Evolutionary conservation across 352 stramenopile genomes (phyloP), one percentile per base, ranked within the genome.

Genomic region (Globisporangium solare): DNA sequence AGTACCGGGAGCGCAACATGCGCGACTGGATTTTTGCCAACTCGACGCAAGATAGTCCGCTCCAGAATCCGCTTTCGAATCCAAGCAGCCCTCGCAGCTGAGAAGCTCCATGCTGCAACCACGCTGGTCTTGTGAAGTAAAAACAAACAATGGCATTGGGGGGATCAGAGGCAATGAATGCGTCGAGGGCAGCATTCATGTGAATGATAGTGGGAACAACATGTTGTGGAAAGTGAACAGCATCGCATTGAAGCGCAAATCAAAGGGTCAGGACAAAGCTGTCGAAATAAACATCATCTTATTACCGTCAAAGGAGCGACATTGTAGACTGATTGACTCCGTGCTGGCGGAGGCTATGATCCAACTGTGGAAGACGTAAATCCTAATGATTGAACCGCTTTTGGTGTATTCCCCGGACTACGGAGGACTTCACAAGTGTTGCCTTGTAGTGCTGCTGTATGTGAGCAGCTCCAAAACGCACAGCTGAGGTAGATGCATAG

Each of bases 381-480:
- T 0, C 82, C 82, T 0, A 92, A 63, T 2, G 75, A 79, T n/a
- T 80, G 76, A 32, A 92, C 89, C 1, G 82, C 79, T 63, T 89
- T 89, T 3, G 79, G 79, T 0, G 82, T 79, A 39, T 89, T 87
- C 59, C 90, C 79, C 4, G 77, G 79, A 59, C 65, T 70, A 27
- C 69, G 71, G 5, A 88, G 47, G 24, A 70, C 70, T 13, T 82
- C 67, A 1, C 58, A 64, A 47, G 86, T 85, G 13, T 53, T 76
- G 17, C 64, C 55, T 10, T 80, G 70, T 13, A 74, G 54, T 20
- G 50, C 40, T 0, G 63, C 14, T 18, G 48, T 39, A 11, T 31
- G 15, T 47, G 64, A 41, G 42, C 50, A 53, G 48, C 51, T 18
- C 20, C 51, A 50, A 55, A 78, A 76, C n/a, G 79, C 74, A 31